phyloP scores from a whole-genome alignment of 371 early-diverging fungal species.

The Ordospora pajunii region DNA sequence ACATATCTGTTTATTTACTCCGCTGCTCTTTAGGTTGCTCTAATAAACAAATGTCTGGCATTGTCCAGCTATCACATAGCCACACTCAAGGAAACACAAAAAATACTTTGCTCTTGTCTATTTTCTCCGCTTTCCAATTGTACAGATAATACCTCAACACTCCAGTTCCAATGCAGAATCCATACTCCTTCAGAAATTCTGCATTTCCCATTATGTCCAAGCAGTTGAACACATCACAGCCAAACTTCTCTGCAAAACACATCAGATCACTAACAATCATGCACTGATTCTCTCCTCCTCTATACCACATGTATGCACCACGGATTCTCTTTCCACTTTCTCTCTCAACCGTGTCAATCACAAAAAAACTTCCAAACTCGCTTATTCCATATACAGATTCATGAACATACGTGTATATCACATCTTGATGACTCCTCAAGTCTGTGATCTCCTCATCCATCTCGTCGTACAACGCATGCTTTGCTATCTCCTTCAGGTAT shows the following conservation, averaged over 20 bases:
- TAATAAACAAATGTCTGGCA: background rate
- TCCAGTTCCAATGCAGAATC: constrained; percentile 51
- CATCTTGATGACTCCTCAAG: constrained; percentile 19
- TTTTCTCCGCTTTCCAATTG: constrained; percentile 45
- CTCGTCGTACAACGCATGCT: constrained; percentile 33
- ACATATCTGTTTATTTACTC: constrained; percentile 35
- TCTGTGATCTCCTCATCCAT: constrained; percentile 48
- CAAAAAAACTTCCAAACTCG: constrained; percentile 56
- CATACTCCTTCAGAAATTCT: constrained; percentile 13
- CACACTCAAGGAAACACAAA: constrained; percentile 18
- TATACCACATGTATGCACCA: constrained; percentile 54
- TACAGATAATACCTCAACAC: constrained; percentile 57
- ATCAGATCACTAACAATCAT: constrained; percentile 27
- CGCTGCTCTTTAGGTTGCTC: background rate
- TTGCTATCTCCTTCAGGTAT: constrained; percentile 30
- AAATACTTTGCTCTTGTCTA: constrained; percentile 14
- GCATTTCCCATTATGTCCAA: constrained; percentile 31
- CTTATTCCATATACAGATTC: background rate
- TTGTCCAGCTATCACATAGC: background rate
- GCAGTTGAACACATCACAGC: constrained; percentile 50
- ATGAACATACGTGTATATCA: constrained; percentile 32
- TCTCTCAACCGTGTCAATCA: constrained; percentile 46
- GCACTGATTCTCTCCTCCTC: constrained; percentile 1
- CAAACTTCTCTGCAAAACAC: constrained; percentile 17
- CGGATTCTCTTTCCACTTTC: constrained; percentile 12